These are phyloP conservation scores for Fraxinus velutina DNA, from an alignment of 305 asterid genomes.

Conservation along the genomic window DNA sequence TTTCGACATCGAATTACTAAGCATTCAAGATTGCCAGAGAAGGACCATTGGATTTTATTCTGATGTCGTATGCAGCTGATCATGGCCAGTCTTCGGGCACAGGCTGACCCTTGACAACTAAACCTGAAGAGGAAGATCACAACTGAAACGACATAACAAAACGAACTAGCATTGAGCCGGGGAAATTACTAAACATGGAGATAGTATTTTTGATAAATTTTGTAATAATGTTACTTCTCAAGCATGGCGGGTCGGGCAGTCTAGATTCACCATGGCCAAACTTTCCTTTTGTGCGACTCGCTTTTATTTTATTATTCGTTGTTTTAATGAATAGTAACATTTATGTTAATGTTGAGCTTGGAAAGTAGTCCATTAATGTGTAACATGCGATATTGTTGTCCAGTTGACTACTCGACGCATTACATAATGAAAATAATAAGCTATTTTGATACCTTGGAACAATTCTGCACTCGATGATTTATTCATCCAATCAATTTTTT, in stretches of 20 bases:
- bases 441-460: not conserved
- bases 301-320: not conserved
- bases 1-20: slow-evolving; percentile 78
- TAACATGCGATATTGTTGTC: not conserved
- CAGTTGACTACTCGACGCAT: not conserved
- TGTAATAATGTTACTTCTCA: not conserved
- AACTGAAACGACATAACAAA: not conserved
- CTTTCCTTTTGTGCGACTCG: not conserved
- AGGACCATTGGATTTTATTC: slow-evolving; percentile 93
- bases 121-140: not conserved
- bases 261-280: not conserved
- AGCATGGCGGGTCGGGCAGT: not conserved
- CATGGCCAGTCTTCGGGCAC: not conserved
- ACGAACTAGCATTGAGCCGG: not conserved
- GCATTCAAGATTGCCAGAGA: slow-evolving; percentile 80
- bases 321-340: not conserved
- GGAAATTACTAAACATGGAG: not conserved
- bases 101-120: not conserved
- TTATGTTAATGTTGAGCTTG: not conserved
- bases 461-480: not conserved
- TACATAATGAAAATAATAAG: not conserved
- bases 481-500: not conserved
- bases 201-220: not conserved
- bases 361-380: not conserved
- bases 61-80: slow-evolving; percentile 76